A percentile compares a stretch with the other conserved stretches of the same genome.
Conservation (phyloP, 2,329 filamentous ascomycete species). For the Arthrobotrys sphaeroides region DNA sequence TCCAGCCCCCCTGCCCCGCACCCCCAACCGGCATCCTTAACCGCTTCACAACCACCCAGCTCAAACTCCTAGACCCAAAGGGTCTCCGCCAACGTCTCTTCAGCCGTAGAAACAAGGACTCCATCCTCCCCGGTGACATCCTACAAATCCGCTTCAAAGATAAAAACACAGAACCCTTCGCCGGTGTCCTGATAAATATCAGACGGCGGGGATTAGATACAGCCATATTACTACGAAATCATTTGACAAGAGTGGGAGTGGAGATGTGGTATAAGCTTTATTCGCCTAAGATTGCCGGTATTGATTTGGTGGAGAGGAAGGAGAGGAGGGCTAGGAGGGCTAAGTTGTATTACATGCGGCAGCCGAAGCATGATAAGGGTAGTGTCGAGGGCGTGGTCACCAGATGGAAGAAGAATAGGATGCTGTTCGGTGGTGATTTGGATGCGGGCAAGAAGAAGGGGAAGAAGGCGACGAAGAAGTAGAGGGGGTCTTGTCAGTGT, state of each 20-base stretch:
- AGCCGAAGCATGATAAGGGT: conserved; percentile 86
- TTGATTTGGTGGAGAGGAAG: conserved; percentile 90
- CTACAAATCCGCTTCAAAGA: conserved; percentile 83
- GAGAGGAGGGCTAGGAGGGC: conserved; percentile 84
- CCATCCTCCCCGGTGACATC: conserved; percentile 85
- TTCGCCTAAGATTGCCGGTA: conserved; percentile 84
- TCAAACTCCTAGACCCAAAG: conserved; percentile 80
- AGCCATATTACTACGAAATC: conserved; percentile 83
- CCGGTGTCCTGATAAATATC: conserved; percentile 87
- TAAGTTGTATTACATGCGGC: conserved; percentile 85
- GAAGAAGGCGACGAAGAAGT: conserved; percentile 16
- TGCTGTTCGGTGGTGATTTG: conserved; percentile 53
- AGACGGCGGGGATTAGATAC: conserved; percentile 88
- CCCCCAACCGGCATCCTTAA: conserved; percentile 73
- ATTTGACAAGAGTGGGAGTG: conserved; percentile 84
- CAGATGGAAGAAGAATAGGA: conserved; percentile 70
- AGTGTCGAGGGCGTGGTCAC: conserved; percentile 82
- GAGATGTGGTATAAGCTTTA: conserved; percentile 99
- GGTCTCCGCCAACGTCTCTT: conserved; percentile 85
- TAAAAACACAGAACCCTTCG: conserved; percentile 81
- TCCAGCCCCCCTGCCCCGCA: conserved; percentile 65
- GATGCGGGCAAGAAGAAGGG: conserved; percentile 5
- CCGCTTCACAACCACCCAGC: conserved; percentile 73
- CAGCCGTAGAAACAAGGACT: conserved; percentile 77
- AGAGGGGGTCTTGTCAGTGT: background rate